Base-by-base conservation (phyloP, 1,284 basidiomycete species). In the Melampsora larici-populina region DNA sequence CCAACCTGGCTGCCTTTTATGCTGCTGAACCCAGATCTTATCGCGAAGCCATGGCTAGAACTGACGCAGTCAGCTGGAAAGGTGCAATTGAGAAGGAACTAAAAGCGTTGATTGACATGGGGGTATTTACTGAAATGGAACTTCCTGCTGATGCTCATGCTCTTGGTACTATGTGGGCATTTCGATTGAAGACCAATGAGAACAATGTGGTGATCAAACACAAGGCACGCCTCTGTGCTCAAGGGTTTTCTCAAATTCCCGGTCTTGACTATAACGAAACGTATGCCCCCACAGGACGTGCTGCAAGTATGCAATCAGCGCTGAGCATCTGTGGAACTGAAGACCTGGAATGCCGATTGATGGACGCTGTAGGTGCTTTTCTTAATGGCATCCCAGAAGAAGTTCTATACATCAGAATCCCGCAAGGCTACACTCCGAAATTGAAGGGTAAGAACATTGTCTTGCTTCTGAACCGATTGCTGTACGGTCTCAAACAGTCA, bases 281-380 rank as follows among this genome's bases (percentile, higher is more conserved):
- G 13, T 58, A 31, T 71, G 49, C 69, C n/a, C 69, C 69, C n/a
- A 71, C 69, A 24, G 49, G 69, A 11, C 24, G 69, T 3, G 21
- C 55, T 60, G 15, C 49, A 7, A 29, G 24, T 40, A 13, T 29
- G 55, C 17, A 6, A 58, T 1, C 8, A 13, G 26, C 15, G 4
- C 26, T 15, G 1, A 15, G 55, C n/a, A 36, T 36, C 9, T 36
- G 36, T 9, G 36, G 36, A 2, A 60, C 4, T 15, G 24, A 40
- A 4, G 69, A 71, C n/a, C 55, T 71, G 7, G 29, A 71, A n/a
- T n/a, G 60, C 17, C 6, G 33, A 6, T 9, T 36, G 36, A 36
- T 36, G 36, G 36, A 36, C 9, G 36, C 36, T 4, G 36, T 36
- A 36, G 36, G 24, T 9, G 55, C 29, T 18, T 71, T 71, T 29